Evolutionary conservation across 2,329 filamentous ascomycete species (phyloP).

Genomic region (Sordariomycetes sp.): DNA sequence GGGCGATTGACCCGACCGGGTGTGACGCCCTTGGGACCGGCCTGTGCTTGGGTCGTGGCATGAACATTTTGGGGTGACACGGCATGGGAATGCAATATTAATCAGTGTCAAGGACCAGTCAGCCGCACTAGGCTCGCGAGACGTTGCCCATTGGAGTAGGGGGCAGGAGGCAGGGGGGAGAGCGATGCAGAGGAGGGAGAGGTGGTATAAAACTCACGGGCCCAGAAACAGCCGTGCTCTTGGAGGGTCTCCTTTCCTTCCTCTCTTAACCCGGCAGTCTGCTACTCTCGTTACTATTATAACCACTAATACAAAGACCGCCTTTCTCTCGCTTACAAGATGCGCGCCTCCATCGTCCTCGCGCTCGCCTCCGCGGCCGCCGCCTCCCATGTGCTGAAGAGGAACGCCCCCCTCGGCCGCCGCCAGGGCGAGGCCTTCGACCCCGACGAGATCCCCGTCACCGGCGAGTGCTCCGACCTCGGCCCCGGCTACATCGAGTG

Average conservation of each 20-base stretch:
- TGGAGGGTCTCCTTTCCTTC: neutral
- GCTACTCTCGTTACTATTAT: neutral
- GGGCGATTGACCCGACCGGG: too few species aligned
- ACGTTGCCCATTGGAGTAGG: neutral
- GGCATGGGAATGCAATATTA: neutral
- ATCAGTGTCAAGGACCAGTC: neutral
- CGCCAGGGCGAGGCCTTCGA: slow-evolving; percentile 4
- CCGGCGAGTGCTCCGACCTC: neutral
- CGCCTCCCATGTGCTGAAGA: neutral
- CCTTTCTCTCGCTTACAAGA: neutral
- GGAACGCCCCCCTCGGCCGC: neutral
- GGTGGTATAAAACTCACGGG: neutral
- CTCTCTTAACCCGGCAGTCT: neutral
- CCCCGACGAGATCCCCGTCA: neutral
- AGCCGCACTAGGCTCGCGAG: neutral
- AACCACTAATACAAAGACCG: neutral
- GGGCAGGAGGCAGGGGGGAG: neutral
- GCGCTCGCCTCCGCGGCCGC: neutral
- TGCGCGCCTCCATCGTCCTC: neutral
- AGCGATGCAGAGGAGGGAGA: neutral
- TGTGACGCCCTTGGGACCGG: too few species aligned
- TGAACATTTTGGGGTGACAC: neutral
- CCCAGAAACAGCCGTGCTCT: neutral
- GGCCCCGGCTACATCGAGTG: slow-evolving; percentile 1
- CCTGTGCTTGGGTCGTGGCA: too few species aligned